Evolutionary conservation across 805 yeast genomes (phyloP).

Genomic region (Starmerella stigmatis): DNA sequence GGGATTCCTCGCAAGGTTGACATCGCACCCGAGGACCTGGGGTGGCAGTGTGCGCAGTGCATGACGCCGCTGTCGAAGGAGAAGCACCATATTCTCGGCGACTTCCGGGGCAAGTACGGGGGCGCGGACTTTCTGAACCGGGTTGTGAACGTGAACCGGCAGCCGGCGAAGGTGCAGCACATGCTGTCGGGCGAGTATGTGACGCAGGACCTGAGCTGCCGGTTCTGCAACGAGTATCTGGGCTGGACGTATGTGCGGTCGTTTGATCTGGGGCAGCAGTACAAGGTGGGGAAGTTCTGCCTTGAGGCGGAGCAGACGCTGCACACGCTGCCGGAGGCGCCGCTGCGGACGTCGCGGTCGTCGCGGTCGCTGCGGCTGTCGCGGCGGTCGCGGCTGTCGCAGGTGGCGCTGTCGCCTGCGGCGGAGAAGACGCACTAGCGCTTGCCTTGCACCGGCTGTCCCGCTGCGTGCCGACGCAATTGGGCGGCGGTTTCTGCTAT

Average conservation of each 20-base stretch:
- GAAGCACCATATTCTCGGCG: slow-evolving; percentile 13
- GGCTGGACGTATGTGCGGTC: slow-evolving; percentile 20
- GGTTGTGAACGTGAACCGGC: slow-evolving; percentile 12
- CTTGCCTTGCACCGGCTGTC: no score
- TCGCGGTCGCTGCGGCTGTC: no score
- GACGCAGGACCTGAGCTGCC: slow-evolving; percentile 16
- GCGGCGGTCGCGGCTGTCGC: no score
- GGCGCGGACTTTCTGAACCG: slow-evolving; percentile 11
- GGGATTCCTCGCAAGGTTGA: slow-evolving; percentile 15
- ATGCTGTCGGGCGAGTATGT: slow-evolving; percentile 16
- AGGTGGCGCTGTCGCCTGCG: no score
- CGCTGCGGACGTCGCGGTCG: no score
- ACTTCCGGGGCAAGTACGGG: slow-evolving; percentile 14
- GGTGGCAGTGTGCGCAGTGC: slow-evolving; percentile 16
- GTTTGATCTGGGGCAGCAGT: slow-evolving; percentile 3
- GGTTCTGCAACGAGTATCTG: slow-evolving; percentile 15
- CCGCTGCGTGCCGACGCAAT: no score
- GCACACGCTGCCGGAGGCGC: background rate
- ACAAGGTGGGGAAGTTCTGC: slow-evolving; percentile 20
- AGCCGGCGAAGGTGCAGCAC: slow-evolving; percentile 4
- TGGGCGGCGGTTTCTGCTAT: no score
- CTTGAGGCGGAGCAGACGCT: slow-evolving; percentile 10
- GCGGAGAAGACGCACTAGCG: no score
- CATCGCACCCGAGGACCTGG: slow-evolving; percentile 9
- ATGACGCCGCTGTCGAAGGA: slow-evolving; percentile 7